phyloP scores from a whole-genome alignment of 495 filamentous ascomycete species.

The Trichoderma reesei region DNA sequence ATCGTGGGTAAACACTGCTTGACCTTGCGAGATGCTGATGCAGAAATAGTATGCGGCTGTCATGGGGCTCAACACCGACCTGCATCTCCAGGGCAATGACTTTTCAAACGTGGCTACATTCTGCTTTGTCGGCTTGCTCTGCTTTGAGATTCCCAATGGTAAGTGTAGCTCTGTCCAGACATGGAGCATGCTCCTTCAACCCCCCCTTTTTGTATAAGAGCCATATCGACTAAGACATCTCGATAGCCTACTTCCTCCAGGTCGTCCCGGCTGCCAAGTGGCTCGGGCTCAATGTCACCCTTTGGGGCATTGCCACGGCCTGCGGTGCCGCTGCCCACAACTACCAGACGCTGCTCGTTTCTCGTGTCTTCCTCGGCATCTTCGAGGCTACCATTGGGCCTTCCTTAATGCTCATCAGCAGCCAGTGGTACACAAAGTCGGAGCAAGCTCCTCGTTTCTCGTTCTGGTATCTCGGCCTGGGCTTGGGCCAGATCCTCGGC shows the following conservation, averaged over 20 bases:
- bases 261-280: conserved; percentile 46
- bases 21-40: neutral
- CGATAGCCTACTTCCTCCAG: conserved; percentile 28
- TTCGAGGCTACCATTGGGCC: conserved; percentile 57
- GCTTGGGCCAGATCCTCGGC: conserved; percentile 52
- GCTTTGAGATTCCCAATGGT: conserved; percentile 29
- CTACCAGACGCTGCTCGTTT: conserved; percentile 28
- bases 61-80: conserved; percentile 26
- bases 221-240: neutral
- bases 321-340: conserved; percentile 26
- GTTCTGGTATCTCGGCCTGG: conserved; percentile 56
- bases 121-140: conserved; percentile 24
- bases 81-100: conserved; percentile 27
- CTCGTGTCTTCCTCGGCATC: conserved; percentile 49
- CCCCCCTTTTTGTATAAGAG: neutral
- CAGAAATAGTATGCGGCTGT: conserved; percentile 24
- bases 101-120: conserved; percentile 29
- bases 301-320: conserved; percentile 38
- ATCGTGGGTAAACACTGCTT: neutral
- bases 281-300: conserved; percentile 43
- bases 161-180: neutral
- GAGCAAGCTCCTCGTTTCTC: conserved; percentile 52
- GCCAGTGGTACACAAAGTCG: conserved; percentile 52
- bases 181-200: neutral
- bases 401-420: conserved; percentile 43